Evolutionary conservation across 495 filamentous ascomycete genomes (phyloP), one percentile per base, ranked within the genome.

Genomic region (Xylaria flabelliformis): DNA sequence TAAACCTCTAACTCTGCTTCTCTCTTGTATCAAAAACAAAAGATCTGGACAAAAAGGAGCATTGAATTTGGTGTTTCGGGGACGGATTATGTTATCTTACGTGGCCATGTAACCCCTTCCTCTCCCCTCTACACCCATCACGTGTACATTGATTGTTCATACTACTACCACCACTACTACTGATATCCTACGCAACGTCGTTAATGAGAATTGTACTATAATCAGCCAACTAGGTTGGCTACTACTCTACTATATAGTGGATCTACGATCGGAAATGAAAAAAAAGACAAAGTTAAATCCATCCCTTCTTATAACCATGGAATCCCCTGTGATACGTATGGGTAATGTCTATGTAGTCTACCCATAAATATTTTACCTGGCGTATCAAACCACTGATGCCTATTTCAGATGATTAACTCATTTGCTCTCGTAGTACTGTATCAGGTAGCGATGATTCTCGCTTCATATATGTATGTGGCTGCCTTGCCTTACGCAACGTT

Each of bases 1-100:
- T 41, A 19, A 32, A 61, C 71, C 70, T 72, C 72, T 71, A 9
- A 70, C 46, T 59, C 53, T 51, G 6, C 59, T 44, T 53, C 64
- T 61, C 72, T 73, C 71, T 72, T 80, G 79, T 80, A 80, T 74
- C 74, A 77, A 77, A 76, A 76, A 72, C 50, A 50, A 61, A 67
- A 21, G n/a, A 41, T 74, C 73, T 73, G 78, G 78, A 75, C 62
- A 72, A 69, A 75, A 72, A 72, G 53, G 77, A 74, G 75, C 74
- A 79, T 76, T 81, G 75, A 78, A 69, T 74, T 71, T 64, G 78
- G 80, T 75, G 80, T 82, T 82, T 74, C 65, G 75, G 72, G 76
- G 73, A 70, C 63, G 72, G 77, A 72, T 75, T 73, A 73, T 64
- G 62, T 63, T 17, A 51, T 72, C 51, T 73, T 32, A 77, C 48